Conservation (phyloP, 352 stramenopile species). For the Pythium scleroteichum region DNA sequence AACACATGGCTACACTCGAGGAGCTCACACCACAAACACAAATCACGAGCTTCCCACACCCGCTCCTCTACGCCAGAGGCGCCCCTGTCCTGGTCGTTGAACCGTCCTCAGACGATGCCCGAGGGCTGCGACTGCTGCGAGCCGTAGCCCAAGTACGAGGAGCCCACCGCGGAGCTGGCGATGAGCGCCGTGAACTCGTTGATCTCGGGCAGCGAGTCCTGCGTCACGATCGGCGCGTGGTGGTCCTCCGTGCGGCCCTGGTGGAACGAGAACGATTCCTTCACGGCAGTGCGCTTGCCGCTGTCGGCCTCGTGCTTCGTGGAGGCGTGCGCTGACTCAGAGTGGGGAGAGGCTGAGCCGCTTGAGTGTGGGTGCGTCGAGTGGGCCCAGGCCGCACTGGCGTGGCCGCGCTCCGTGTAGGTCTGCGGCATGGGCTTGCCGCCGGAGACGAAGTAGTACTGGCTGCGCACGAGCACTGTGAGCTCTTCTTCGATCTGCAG, state of each 20-base stretch:
- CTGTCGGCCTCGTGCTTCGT: not conserved
- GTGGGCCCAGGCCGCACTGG: conserved; percentile 17
- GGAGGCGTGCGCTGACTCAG: not conserved
- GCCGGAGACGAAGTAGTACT: conserved; percentile 80
- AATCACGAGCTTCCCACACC: not conserved
- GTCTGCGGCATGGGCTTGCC: conserved; percentile 32
- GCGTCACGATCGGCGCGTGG: conserved; percentile 29
- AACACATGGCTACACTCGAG: conserved; percentile 16
- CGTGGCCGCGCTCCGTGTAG: conserved; percentile 16
- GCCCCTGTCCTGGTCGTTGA: not conserved
- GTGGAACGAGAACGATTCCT: conserved; percentile 65
- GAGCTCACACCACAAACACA: conserved; percentile 6
- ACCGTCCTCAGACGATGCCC: not conserved
- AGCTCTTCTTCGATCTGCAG: conserved; percentile 83
- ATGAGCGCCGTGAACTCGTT: conserved; percentile 76
- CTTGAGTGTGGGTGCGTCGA: conserved; percentile 6
- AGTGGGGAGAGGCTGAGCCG: not conserved
- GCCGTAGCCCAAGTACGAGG: conserved; percentile 10
- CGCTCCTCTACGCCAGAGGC: not conserved
- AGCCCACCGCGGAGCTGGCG: conserved; percentile 7
- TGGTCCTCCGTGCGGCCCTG: conserved; percentile 59
- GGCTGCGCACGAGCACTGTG: conserved; percentile 74
- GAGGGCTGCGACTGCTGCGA: conserved; percentile 16
- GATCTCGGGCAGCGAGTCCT: conserved; percentile 70
- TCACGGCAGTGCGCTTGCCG: conserved; percentile 3